phyloP scores from a whole-genome alignment of 176 grass and related monocot species.

The Hordeum marinum region DNA sequence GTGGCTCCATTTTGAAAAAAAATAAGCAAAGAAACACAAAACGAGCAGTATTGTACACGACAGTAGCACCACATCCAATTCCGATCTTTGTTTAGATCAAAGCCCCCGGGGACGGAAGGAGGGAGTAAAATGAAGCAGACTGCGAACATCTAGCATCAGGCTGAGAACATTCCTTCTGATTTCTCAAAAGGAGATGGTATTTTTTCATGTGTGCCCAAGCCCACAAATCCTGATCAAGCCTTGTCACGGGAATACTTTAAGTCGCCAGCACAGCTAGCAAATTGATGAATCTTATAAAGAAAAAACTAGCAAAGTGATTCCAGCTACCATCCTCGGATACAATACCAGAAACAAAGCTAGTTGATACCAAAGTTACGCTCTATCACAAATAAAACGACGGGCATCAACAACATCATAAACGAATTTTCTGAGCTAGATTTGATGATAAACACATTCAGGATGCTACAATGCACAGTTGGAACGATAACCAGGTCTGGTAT shows the following conservation, averaged over 20 bases:
- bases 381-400: background rate
- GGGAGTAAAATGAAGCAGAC: no score
- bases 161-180: background rate
- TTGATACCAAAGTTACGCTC: background rate
- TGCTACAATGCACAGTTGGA: conserved; percentile 41
- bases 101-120: no score
- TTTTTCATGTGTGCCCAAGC: background rate
- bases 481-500: background rate
- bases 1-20: no score
- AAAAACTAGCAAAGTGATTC: background rate
- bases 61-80: no score
- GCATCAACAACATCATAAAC: background rate
- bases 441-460: background rate
- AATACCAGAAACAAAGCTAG: background rate
- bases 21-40: no score
- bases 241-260: background rate
- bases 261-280: background rate
- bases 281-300: no score
- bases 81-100: no score
- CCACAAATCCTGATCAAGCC: background rate
- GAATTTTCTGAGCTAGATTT: conserved; percentile 37
- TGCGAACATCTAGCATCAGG: no score
- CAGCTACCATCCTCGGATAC: background rate
- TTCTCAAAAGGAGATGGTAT: background rate
- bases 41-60: no score